These are phyloP conservation scores for Floccularia luteovirens DNA, from an alignment of 768 basidiomycete species.

Conservation along the genomic window DNA sequence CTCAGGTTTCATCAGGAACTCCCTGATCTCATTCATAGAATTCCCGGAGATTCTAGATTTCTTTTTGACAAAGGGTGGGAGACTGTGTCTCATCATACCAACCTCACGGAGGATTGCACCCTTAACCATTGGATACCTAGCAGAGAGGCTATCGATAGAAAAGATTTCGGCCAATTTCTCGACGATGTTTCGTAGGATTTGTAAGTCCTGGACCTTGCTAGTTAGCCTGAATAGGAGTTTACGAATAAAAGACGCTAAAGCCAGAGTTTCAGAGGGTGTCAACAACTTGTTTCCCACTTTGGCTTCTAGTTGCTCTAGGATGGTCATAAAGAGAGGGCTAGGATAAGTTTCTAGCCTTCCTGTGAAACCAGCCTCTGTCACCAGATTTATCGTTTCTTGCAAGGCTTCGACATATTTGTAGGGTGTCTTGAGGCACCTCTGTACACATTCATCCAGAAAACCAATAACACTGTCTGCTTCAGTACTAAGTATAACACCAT, in stretches of 20 bases:
- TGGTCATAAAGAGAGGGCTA: conserved; percentile 74
- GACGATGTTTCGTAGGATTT: conserved; percentile 24
- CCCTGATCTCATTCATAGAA: conserved; percentile 24
- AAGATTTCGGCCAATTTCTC: conserved; percentile 29
- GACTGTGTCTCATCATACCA: conserved; percentile 25
- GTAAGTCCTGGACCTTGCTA: conserved; percentile 41
- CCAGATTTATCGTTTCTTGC: conserved; percentile 12
- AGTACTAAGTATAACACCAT: conserved; percentile 42
- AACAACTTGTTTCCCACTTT: conserved; percentile 53
- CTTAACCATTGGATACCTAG: conserved; percentile 20
- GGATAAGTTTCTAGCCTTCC: conserved; percentile 29
- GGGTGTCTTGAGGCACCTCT: conserved; percentile 74
- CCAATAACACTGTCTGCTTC: conserved; percentile 49
- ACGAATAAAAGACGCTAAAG: conserved; percentile 58
- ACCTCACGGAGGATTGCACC: conserved; percentile 39
- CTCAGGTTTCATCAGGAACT: conserved; percentile 39
- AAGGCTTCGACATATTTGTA: conserved; percentile 81
- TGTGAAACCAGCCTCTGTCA: conserved; percentile 1
- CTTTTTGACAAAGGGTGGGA: no score
- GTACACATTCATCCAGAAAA: conserved; percentile 85
- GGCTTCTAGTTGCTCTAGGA: conserved; percentile 70
- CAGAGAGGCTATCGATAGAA: conserved; percentile 17
- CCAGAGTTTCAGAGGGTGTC: conserved; percentile 52
- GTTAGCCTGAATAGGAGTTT: conserved; percentile 51
- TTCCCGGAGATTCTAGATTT: no score